Conservation (phyloP, 2,329 filamentous ascomycete genomes). For the Arthrobotrys pseudoclavata region DNA sequence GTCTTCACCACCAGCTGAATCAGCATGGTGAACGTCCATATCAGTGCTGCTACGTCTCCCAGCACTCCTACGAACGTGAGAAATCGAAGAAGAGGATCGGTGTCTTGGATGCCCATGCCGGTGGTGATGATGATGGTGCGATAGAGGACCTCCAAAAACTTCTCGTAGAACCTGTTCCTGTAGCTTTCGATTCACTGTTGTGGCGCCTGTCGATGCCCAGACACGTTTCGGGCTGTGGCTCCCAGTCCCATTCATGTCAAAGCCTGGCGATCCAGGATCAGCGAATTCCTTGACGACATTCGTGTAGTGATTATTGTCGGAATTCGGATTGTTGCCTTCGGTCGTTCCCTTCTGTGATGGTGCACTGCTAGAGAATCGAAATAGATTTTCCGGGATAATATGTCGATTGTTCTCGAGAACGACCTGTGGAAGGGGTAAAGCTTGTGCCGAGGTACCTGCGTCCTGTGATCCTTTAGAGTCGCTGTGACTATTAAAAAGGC, state of each 20-base stretch:
- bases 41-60: constrained; percentile 61
- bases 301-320: constrained; percentile 43
- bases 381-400: constrained; percentile 76
- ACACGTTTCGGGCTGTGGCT: constrained; percentile 60
- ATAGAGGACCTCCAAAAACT: constrained; percentile 75
- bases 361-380: constrained; percentile 68
- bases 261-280: constrained; percentile 39
- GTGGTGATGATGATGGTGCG: constrained; percentile 72
- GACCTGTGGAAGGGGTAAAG: constrained; percentile 71
- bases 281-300: constrained; percentile 39
- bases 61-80: constrained; percentile 25
- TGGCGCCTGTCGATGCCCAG: constrained; percentile 72
- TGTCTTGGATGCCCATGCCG: constrained; percentile 67
- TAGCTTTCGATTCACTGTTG: constrained; percentile 75
- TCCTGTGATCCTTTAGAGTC: constrained; percentile 34
- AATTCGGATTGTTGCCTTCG: background rate
- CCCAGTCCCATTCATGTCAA: constrained; percentile 27
- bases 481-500: constrained; percentile 53
- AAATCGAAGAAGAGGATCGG: constrained; percentile 69
- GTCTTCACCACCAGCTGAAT: constrained; percentile 14
- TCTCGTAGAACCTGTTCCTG: constrained; percentile 77
- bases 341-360: constrained; percentile 64
- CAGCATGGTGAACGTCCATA: constrained; percentile 52
- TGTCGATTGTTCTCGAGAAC: constrained; percentile 79
- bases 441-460: constrained; percentile 66